Conservation (phyloP, 495 filamentous ascomycete genomes). For the Alectoria sarmentosa region DNA sequence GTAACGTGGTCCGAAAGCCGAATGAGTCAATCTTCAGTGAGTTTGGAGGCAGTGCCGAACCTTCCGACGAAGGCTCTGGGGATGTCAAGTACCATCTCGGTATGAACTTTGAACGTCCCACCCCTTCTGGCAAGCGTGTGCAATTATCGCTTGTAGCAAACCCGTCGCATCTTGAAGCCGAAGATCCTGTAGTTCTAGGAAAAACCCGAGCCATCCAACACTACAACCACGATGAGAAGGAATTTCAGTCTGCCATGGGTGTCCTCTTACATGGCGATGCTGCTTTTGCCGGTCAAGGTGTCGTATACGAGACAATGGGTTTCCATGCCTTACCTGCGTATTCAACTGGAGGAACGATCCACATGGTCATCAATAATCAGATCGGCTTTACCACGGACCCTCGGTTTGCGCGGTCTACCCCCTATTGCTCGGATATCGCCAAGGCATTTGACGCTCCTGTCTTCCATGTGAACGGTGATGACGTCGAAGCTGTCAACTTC, state of each 20-base stretch:
- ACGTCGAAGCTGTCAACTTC: slow-evolving; percentile 97
- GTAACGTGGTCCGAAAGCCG: slow-evolving; percentile 96
- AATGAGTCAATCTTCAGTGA: slow-evolving; percentile 99
- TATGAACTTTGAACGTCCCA: slow-evolving; percentile 99
- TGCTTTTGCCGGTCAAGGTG: slow-evolving; percentile 90
- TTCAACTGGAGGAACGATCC: slow-evolving; percentile 95
- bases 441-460: slow-evolving; percentile 97
- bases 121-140: slow-evolving; percentile 95
- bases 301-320: slow-evolving; percentile 97
- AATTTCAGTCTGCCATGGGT: slow-evolving; percentile 85
- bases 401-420: slow-evolving; percentile 90
- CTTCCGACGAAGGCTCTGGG: slow-evolving; percentile 91
- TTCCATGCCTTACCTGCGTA: slow-evolving; percentile 93
- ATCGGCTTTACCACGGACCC: slow-evolving; percentile 99
- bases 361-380: slow-evolving; percentile 98
- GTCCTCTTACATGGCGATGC: slow-evolving; percentile 95
- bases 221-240: slow-evolving; percentile 92
- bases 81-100: slow-evolving; percentile 99
- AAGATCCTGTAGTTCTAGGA: slow-evolving; percentile 94
- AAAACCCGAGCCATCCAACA: slow-evolving; percentile 98
- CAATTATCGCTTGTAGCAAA: slow-evolving; percentile 98
- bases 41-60: slow-evolving; percentile 82
- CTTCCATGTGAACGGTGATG: slow-evolving; percentile 98
- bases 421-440: slow-evolving; percentile 98
- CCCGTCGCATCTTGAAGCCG: slow-evolving; percentile 95